Conservation (phyloP, 805 yeast species). For the Jamesozyma lodderae region DNA sequence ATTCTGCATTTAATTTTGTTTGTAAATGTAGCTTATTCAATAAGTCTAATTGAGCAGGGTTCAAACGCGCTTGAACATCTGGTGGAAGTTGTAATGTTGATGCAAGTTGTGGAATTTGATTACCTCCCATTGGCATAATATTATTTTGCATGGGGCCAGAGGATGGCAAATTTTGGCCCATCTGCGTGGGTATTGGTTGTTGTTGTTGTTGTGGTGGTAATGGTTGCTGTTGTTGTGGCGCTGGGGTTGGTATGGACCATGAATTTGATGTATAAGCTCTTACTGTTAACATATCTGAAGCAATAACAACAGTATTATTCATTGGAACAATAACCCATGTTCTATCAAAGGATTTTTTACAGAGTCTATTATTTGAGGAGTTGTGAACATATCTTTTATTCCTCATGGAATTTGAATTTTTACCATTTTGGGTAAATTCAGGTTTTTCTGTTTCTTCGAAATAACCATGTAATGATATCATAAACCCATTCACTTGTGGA, state of each 20-base stretch:
- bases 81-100: constrained; percentile 43
- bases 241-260: constrained; percentile 35
- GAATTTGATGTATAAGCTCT: constrained; percentile 53
- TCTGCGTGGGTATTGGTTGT: constrained; percentile 4
- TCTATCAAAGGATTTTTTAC: constrained; percentile 77
- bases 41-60: constrained; percentile 51
- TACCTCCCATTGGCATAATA: neutral
- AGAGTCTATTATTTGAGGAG: constrained; percentile 30
- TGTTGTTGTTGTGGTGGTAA: constrained; percentile 8
- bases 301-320: constrained; percentile 62
- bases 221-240: constrained; percentile 5
- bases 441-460: constrained; percentile 63
- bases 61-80: constrained; percentile 42
- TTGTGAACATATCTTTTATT: constrained; percentile 25
- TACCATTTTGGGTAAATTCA: constrained; percentile 27
- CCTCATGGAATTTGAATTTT: constrained; percentile 15
- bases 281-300: constrained; percentile 70
- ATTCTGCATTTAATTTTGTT: constrained; percentile 71
- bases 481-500: constrained; percentile 66
- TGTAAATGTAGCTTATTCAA: constrained; percentile 56
- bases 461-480: constrained; percentile 75
- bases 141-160: neutral
- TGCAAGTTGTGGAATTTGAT: constrained; percentile 8
- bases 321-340: constrained; percentile 67
- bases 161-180: constrained; percentile 2